A percentile compares a stretch with the other conserved stretches of the same genome.
phyloP scores from a whole-genome alignment of 805 yeast genomes.

The Soucietia sequanensis region DNA sequence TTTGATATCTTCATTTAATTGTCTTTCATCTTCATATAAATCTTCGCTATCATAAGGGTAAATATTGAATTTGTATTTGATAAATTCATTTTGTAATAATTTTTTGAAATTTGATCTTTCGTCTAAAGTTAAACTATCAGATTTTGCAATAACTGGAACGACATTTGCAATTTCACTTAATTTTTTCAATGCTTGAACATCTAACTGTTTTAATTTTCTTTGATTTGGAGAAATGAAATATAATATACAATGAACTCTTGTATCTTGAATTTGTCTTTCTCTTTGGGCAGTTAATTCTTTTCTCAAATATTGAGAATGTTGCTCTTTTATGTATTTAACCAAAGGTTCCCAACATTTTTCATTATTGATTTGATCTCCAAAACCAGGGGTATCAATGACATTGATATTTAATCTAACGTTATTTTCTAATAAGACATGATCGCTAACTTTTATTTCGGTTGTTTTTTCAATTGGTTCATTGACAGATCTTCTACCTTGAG shows the following conservation, averaged over 20 bases:
- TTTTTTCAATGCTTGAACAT: constrained; percentile 77
- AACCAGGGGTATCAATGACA: constrained; percentile 96
- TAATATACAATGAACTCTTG: constrained; percentile 90
- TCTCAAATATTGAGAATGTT: constrained; percentile 86
- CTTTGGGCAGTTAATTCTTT: constrained; percentile 94
- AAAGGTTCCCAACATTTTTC: constrained; percentile 97
- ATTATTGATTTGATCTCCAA: constrained; percentile 94
- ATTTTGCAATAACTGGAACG: constrained; percentile 92
- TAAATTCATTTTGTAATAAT: constrained; percentile 72
- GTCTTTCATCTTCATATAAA: constrained; percentile 67
- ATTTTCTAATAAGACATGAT: constrained; percentile 77
- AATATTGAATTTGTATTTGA: constrained; percentile 66
- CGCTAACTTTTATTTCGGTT: constrained; percentile 72
- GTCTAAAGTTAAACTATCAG: constrained; percentile 82
- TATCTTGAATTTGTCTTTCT: constrained; percentile 76
- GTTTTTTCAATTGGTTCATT: constrained; percentile 81
- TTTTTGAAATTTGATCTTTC: constrained; percentile 82
- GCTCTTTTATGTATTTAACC: constrained; percentile 91
- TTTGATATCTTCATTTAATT: constrained; percentile 71
- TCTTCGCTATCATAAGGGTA: constrained; percentile 81
- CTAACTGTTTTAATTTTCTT: constrained; percentile 80
- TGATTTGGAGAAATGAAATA: constrained; percentile 90
- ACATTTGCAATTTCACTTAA: constrained; percentile 89
- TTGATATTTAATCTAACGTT: constrained; percentile 83
- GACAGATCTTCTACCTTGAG: constrained; percentile 68